Conservation (phyloP, 805 yeast species). For the Metschnikowia proteae region DNA sequence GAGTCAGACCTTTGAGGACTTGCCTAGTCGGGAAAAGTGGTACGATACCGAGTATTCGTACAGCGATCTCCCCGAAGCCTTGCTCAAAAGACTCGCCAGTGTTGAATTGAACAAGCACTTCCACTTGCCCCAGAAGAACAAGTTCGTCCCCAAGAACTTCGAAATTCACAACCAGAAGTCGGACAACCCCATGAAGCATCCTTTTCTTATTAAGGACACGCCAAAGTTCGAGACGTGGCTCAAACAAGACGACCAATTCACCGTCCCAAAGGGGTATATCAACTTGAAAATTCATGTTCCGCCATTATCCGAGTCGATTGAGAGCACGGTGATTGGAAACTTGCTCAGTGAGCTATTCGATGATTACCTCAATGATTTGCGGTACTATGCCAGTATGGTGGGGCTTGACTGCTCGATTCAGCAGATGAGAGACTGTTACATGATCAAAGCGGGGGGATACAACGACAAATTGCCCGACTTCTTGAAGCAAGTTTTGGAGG, state of each 20-base stretch:
- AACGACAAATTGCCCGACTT: constrained; percentile 73
- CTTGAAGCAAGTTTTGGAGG: constrained; percentile 55
- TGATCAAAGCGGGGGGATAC: constrained; percentile 67
- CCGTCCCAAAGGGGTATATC: constrained; percentile 81
- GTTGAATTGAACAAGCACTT: constrained; percentile 31
- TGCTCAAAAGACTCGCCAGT: constrained; percentile 31
- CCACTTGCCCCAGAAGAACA: constrained; percentile 69
- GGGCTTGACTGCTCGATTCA: constrained; percentile 60
- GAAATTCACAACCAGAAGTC: constrained; percentile 45
- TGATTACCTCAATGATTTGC: constrained; percentile 69
- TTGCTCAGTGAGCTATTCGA: constrained; percentile 67
- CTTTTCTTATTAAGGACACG: constrained; percentile 54
- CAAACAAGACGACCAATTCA: constrained; percentile 84
- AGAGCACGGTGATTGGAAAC: constrained; percentile 53
- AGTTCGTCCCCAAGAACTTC: constrained; percentile 79
- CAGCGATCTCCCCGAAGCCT: constrained; percentile 39
- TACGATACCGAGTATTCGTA: constrained; percentile 79
- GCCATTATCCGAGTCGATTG: constrained; percentile 54
- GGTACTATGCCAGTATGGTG: constrained; percentile 82
- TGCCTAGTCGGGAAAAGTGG: constrained; percentile 67
- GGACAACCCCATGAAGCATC: constrained; percentile 45
- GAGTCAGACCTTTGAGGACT: constrained; percentile 44
- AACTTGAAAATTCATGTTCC: constrained; percentile 65
- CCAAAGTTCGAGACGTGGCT: constrained; percentile 68
- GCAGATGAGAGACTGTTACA: constrained; percentile 64